Evolutionary conservation across 495 filamentous ascomycete species (phyloP), one percentile per base, ranked within the genome.

Genomic region (Durotheca rogersii): DNA sequence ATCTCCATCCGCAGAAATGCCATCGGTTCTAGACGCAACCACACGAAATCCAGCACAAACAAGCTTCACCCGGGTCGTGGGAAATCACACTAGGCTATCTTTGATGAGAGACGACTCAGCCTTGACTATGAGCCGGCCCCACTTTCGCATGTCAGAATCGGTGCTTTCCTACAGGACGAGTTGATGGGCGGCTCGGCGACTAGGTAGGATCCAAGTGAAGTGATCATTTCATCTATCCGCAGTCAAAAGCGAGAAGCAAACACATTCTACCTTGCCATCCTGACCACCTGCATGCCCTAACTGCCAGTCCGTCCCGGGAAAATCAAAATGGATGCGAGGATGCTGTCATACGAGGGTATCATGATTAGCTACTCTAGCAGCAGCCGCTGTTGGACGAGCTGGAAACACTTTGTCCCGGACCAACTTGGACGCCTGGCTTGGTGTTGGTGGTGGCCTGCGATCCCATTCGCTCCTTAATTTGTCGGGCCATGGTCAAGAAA

Each of bases 381-480:
- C 93, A 99, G 61, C 91, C 89, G 60, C 88, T 83, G 56, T 83
- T 87, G 47, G 88, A 89, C 61, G 88, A 88, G 70, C 87, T 91
- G 69, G 93, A 88, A 60, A 97, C 91, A 64, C 92, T 90, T 69
- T 93, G 89, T 60, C 94, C 94, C 66, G 88, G 86, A 36, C 88
- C 85, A 54, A 99, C 93, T 62, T 94, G 89, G 65, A 99, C 90
- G 51, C 89, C 95, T 42, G 91, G 90, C 78, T 99, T 99, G 78
- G 94, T 95, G 79, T 97, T 95, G 72, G 90, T 89, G 49, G 90
- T 91, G 17, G 90, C 88, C 50, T 81, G 80, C 50, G 89, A 96
- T 63, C 93, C 93, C 93, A 97, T 97, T 58, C 94, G 85, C 76
- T 99, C 94, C 81, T 99, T 99, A 76, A 99, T 97, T 69, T 97